Evolutionary conservation across 441 rosid genomes (phyloP).

Genomic region (Erysimum cheiri): DNA sequence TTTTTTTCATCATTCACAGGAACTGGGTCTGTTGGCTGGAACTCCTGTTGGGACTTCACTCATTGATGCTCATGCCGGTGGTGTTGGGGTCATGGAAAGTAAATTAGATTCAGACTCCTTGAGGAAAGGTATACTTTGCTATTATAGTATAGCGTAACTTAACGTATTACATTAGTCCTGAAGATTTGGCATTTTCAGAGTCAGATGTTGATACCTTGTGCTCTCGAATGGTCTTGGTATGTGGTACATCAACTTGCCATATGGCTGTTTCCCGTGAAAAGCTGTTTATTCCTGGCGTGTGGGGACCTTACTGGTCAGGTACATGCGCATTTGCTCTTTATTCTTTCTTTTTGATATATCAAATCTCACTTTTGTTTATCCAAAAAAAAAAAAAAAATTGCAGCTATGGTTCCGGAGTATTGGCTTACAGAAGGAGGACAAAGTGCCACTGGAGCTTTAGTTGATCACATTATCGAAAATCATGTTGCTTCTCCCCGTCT

Average conservation of each 20-base stretch:
- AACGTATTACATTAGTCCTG: slow-evolving; percentile 2
- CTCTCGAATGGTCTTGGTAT: slow-evolving; percentile 83
- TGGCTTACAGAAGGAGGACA: slow-evolving; percentile 99
- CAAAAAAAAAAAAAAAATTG: neutral
- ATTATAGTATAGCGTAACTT: neutral
- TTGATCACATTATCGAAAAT: slow-evolving; percentile 83
- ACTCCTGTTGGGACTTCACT: slow-evolving; percentile 89
- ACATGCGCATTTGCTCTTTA: slow-evolving; percentile 11
- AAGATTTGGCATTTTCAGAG: slow-evolving; percentile 48
- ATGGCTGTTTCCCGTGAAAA: slow-evolving; percentile 88
- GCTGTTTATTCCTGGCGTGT: slow-evolving; percentile 94
- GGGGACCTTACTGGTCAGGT: slow-evolving; percentile 99
- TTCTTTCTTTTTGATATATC: neutral
- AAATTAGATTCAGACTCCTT: slow-evolving; percentile 52
- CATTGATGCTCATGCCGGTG: slow-evolving; percentile 99
- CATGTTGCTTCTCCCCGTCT: slow-evolving; percentile 90
- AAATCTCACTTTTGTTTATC: slow-evolving; percentile 26
- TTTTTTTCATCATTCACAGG: slow-evolving; percentile 54
- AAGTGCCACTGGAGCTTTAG: slow-evolving; percentile 96
- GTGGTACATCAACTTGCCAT: slow-evolving; percentile 98
- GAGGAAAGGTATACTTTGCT: slow-evolving; percentile 56
- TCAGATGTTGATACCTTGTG: slow-evolving; percentile 72
- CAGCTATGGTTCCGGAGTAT: slow-evolving; percentile 89
- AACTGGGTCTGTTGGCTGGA: slow-evolving; percentile 77
- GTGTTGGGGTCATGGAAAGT: slow-evolving; percentile 95